Evolutionary conservation across 2,329 filamentous ascomycete genomes (phyloP), one percentile per base, ranked within the genome.

Genomic region (Byssoonygena ceratinophila): DNA sequence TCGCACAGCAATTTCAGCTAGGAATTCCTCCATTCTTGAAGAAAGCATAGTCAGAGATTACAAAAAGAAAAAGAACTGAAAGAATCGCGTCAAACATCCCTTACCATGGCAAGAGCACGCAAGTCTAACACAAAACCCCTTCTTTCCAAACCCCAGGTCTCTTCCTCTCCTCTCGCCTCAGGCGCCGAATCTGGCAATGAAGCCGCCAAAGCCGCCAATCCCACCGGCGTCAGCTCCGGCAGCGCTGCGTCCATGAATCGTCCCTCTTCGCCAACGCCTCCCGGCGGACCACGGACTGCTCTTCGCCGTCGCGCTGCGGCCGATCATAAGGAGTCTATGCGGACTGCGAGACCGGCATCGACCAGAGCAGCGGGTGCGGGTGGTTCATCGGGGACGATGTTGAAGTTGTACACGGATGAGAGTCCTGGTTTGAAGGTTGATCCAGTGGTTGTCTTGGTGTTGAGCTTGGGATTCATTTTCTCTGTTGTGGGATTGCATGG

Each of bases 371-470:
- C 92, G 31, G 92, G 92, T 62, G 92, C 92, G 16, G 92, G 92
- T 61, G 92, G 92, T 60, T 96, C 89, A 69, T 94, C 85, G 71
- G 94, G 88, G 75, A 98, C 92, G 50, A 98, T 98, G 92, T 78
- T 98, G 76, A 91, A 90, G 73, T 84, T 98, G 41, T 98, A 98
- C 82, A 98, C 92, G 54, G 92, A 98, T 68, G 92, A 98, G 77
- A 94, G 87, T 59, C 92, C 92, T 54, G 92, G 92, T 57, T 77
- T 98, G 64, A 95, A 96, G 77, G 92, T 98, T 59, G 92, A 98
- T 71, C 92, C 92, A 20, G 92, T 98, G 55, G 90, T 98, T 60
- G 91, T 98, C 59, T 80, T 98, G 66, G 92, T 96, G 61, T 79
- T 98, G 63, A 94, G 88, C 66, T 81, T 98, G 64, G 92, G 94